phyloP scores from a whole-genome alignment of 164 flowering plant genomes.

The Magnolia changhungtana region DNA sequence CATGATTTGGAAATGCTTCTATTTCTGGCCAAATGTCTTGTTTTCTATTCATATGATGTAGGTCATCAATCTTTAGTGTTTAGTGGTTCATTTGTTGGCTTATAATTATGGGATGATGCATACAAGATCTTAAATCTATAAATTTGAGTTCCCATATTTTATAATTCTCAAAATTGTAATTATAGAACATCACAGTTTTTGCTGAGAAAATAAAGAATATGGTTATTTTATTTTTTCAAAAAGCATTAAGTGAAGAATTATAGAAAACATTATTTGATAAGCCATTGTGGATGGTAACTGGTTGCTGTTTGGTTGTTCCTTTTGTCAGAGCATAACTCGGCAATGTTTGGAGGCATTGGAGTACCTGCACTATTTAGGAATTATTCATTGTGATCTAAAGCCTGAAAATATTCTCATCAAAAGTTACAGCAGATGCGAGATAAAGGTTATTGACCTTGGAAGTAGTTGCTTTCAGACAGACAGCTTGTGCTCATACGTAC shows the following conservation, averaged over 20 bases:
- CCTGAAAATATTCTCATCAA: slow-evolving; percentile 93
- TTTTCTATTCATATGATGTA: slow-evolving; percentile 2
- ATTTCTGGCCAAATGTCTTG: not conserved
- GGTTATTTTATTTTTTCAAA: too few species aligned
- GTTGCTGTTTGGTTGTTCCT: not conserved
- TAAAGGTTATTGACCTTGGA: slow-evolving; percentile 93
- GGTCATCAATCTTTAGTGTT: slow-evolving; percentile 1
- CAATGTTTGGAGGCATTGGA: slow-evolving; percentile 89
- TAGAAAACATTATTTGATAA: not conserved
- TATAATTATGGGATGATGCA: not conserved
- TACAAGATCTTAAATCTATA: not conserved
- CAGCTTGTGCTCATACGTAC: slow-evolving; percentile 81
- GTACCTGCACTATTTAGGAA: slow-evolving; percentile 73
- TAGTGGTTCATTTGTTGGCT: not conserved
- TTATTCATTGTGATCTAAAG: slow-evolving; percentile 91
- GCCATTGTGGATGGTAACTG: not conserved
- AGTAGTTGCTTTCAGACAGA: slow-evolving; percentile 93
- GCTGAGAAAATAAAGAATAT: not conserved
- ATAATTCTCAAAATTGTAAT: not conserved
- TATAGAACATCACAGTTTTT: not conserved
- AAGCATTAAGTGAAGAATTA: not conserved
- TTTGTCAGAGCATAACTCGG: slow-evolving; percentile 63
- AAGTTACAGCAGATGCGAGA: slow-evolving; percentile 82
- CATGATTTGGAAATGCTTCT: not conserved
- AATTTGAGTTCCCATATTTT: not conserved